Base-by-base conservation (phyloP, 208 protist species). In the Leishmania tarentolae region DNA sequence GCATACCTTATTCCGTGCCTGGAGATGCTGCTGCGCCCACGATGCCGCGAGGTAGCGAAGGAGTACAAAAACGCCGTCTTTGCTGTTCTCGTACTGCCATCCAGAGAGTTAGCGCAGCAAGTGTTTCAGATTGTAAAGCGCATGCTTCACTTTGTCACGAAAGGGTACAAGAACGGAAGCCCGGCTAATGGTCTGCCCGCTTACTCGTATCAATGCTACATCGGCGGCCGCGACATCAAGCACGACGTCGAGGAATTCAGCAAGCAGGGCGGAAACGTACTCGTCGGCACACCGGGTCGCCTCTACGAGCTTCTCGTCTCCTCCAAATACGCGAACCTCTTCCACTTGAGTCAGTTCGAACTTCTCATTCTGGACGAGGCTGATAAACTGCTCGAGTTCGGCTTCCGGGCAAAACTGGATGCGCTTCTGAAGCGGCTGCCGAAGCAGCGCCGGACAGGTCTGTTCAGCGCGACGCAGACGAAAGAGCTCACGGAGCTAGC, bases 81-180 rank as follows among this genome's bases (percentile, higher is more conserved):
- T 28, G 88, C 92, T 11, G 79, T 99, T 40, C 87, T 99, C 53
- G 82, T 99, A 7, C 82, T 98, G 15, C 98, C 97, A 6, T 98
- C 97, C 19, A 87, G 98, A 24, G 98, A 99, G 90, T 86, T 99
- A 13, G 98, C 97, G n/a, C 91, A 98, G 84, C 97, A 99, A 86
- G 96, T 98, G 31, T 94, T 96, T 83, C 71, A 91, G 24, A 79
- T 97, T 3, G 83, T 93, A 1, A 93, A 91, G 77, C 78, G 83
- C 52, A 98, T 98, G 93, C 70, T 97, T 35, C 75, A 91, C 68
- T 95, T 87, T 63, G 81, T 98, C 40, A 81, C 87, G 42, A 83
- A 89, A 31, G 78, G 87, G 46, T 93, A 91, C 83, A 86, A 86
- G 47, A 79, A 74, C n/a, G 82, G 85, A 59, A 86, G 77, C 77